phyloP scores from a whole-genome alignment of 2,329 filamentous ascomycete species.

The Colletotrichum higginsianum region DNA sequence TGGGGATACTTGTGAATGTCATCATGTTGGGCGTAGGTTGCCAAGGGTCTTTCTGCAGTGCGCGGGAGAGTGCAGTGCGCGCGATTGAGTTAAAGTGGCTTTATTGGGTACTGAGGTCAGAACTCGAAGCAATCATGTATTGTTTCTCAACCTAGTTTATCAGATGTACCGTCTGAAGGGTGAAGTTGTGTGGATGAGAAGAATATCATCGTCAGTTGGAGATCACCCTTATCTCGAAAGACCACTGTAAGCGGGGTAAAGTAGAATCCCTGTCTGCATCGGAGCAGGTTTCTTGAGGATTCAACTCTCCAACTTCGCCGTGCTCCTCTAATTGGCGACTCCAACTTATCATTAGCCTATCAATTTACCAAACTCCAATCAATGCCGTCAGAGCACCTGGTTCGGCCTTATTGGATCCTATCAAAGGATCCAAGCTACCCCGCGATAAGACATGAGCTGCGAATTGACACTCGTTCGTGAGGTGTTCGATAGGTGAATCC shows the following conservation, averaged over 20 bases:
- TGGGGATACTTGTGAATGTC: slow-evolving; percentile 2
- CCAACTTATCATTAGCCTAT: background rate
- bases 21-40: slow-evolving; percentile 1
- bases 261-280: background rate
- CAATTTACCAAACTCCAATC: background rate
- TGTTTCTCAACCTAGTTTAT: background rate
- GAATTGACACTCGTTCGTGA: background rate
- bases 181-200: no score
- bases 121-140: background rate
- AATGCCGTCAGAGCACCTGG: background rate
- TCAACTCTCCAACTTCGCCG: background rate
- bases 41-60: no score
- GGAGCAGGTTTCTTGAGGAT: background rate
- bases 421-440: background rate
- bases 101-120: no score
- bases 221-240: background rate
- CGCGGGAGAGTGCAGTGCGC: background rate
- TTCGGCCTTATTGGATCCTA: no score
- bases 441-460: slow-evolving; percentile 4
- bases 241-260: background rate
- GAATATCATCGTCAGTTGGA: background rate
- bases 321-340: background rate
- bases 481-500: slow-evolving; percentile 2
- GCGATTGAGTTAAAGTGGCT: background rate
- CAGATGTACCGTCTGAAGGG: no score